Evolutionary conservation across 176 grass and related monocot species (phyloP).

Genomic region (Phragmites australis): DNA sequence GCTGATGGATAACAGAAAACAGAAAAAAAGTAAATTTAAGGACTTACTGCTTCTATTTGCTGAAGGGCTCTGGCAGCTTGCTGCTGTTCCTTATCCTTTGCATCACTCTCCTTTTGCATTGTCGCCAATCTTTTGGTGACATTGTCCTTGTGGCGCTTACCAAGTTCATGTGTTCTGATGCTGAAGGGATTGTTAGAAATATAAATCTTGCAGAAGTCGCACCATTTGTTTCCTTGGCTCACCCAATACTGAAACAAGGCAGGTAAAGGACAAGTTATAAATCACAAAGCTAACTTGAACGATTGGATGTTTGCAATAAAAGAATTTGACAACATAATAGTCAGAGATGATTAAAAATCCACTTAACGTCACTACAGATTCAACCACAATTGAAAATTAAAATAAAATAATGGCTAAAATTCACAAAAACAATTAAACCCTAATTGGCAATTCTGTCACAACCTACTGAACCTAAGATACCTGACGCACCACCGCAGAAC

Average conservation of each 20-base stretch:
- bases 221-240: slow-evolving; percentile 99
- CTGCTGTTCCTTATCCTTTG: slow-evolving; percentile 81
- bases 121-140: slow-evolving; percentile 65
- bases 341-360: not conserved
- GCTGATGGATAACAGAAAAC: not conserved
- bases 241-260: slow-evolving; percentile 90
- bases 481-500: not conserved
- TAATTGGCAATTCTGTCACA: not conserved
- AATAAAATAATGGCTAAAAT: not conserved
- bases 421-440: not conserved
- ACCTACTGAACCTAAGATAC: not conserved
- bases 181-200: slow-evolving; percentile 79
- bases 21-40: not conserved
- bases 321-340: not conserved
- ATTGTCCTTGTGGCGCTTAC: slow-evolving; percentile 96
- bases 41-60: slow-evolving; percentile 84
- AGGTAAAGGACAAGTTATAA: slow-evolving; percentile 9
- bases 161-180: slow-evolving; percentile 94
- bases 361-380: not conserved
- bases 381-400: not conserved
- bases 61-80: slow-evolving; percentile 77
- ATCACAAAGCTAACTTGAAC: not conserved
- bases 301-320: not conserved
- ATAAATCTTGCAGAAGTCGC: slow-evolving; percentile 90
- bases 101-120: slow-evolving; percentile 82